Conservation (phyloP, 371 early-diverging fungal genomes). For the Blyttiomyces sp. region DNA sequence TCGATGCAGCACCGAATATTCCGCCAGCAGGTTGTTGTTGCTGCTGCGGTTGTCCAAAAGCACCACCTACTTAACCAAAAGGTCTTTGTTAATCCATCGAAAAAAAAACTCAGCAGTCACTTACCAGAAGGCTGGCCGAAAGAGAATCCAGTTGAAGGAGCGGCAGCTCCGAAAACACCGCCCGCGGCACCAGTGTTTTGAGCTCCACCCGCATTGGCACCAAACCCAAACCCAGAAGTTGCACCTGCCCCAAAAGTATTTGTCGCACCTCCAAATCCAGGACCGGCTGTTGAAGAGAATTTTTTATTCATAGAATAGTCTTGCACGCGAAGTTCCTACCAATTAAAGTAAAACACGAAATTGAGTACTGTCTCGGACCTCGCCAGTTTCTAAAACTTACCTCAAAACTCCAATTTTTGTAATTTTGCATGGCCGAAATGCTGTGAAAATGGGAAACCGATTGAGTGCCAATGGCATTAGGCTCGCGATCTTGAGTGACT, state of each 20-base stretch:
- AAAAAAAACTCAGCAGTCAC: too few relatives aligned
- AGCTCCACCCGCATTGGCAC: slow-evolving; percentile 26
- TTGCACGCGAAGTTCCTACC: slow-evolving; percentile 82
- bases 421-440: slow-evolving; percentile 88
- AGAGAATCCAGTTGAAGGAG: slow-evolving; percentile 12
- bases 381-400: slow-evolving; percentile 26
- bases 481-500: slow-evolving; percentile 65
- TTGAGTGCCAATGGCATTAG: slow-evolving; percentile 43
- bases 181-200: slow-evolving; percentile 26
- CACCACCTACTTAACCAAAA: too few relatives aligned
- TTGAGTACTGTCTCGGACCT: neutral
- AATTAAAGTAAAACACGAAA: neutral
- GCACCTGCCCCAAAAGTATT: slow-evolving; percentile 22
- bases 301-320: slow-evolving; percentile 87
- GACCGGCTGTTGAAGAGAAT: slow-evolving; percentile 27
- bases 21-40: too few relatives aligned
- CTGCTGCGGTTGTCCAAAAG: too few relatives aligned
- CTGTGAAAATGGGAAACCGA: slow-evolving; percentile 60
- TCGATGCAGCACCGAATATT: too few relatives aligned
- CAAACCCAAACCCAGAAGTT: slow-evolving; percentile 31
- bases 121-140: neutral
- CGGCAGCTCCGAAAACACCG: slow-evolving; percentile 27
- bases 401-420: slow-evolving; percentile 80
- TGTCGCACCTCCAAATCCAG: slow-evolving; percentile 18
- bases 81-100: too few relatives aligned